phyloP scores from a whole-genome alignment of 1,284 basidiomycete genomes.

The Salmacisia buchloeana region DNA sequence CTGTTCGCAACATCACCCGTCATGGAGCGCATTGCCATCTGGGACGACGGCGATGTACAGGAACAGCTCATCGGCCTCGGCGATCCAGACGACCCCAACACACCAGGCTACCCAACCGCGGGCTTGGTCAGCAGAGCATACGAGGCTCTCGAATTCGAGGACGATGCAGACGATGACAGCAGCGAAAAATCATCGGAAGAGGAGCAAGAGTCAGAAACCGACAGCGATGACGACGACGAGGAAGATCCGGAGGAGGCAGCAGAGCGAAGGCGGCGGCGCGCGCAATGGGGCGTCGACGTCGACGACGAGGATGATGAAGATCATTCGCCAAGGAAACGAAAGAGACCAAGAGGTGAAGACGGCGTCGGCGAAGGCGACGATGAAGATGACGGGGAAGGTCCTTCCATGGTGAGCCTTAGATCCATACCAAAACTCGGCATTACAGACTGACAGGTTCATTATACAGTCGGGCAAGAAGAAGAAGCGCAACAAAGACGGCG shows the following conservation, averaged over 20 bases:
- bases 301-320: conserved; percentile 24
- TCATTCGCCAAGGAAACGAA: conserved; percentile 44
- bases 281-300: conserved; percentile 43
- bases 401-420: not conserved
- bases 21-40: conserved; percentile 38
- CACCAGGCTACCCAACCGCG: not conserved
- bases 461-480: conserved; percentile 6
- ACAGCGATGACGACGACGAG: conserved; percentile 15
- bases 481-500: conserved; percentile 52
- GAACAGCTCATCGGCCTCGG: conserved; percentile 19
- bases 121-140: conserved; percentile 37
- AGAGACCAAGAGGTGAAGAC: conserved; percentile 55
- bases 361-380: conserved; percentile 26
- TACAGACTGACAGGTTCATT: not conserved
- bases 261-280: conserved; percentile 56
- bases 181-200: conserved; percentile 56
- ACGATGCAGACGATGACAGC: conserved; percentile 55
- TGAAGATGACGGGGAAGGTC: conserved; percentile 17
- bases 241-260: conserved; percentile 51
- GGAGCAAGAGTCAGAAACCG: conserved; percentile 30
- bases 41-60: conserved; percentile 46
- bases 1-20: conserved; percentile 64
- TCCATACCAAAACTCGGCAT: not conserved
- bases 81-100: not conserved
- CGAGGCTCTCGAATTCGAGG: conserved; percentile 38